phyloP scores from a whole-genome alignment of 2,329 filamentous ascomycete species.

The Clonostachys byssicola region DNA sequence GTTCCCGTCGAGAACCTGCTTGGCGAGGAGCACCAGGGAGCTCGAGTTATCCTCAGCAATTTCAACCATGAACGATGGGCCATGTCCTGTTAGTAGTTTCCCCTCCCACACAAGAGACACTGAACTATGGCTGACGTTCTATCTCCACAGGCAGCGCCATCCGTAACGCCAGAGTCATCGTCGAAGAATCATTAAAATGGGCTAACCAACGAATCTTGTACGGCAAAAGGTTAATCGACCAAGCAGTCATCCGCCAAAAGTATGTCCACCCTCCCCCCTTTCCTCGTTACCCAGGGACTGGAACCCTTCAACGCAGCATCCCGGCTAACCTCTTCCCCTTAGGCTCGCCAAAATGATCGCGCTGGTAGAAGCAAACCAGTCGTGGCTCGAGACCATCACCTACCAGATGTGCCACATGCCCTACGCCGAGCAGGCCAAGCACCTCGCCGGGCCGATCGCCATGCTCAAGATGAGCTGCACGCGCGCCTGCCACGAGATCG shows the following conservation, averaged over 20 bases:
- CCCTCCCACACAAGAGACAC: slow-evolving; percentile 2
- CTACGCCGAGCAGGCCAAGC: slow-evolving; percentile 70
- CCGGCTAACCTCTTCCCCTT: background rate
- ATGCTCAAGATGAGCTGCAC: slow-evolving; percentile 78
- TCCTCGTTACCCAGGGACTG: background rate
- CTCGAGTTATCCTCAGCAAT: slow-evolving; percentile 78
- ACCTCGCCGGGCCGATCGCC: slow-evolving; percentile 76
- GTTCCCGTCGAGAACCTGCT: slow-evolving; percentile 76
- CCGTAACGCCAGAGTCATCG: slow-evolving; percentile 62
- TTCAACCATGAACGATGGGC: slow-evolving; percentile 86
- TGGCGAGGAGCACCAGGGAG: slow-evolving; percentile 81
- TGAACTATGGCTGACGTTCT: background rate
- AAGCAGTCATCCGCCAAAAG: slow-evolving; percentile 81
- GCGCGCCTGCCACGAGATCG: slow-evolving; percentile 74
- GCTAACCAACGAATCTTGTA: slow-evolving; percentile 82
- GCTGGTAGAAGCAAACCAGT: slow-evolving; percentile 75
- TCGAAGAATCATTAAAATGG: slow-evolving; percentile 87
- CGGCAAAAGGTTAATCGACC: slow-evolving; percentile 75
- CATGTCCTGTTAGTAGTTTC: slow-evolving; percentile 54
- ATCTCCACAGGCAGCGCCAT: slow-evolving; percentile 44
- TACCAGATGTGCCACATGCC: slow-evolving; percentile 87
- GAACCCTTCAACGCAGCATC: background rate
- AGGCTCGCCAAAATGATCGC: slow-evolving; percentile 84
- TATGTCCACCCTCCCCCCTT: slow-evolving; percentile 23
- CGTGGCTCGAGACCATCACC: slow-evolving; percentile 80